Evolutionary conservation across 371 early-diverging fungal species (phyloP), one percentile per base, ranked within the genome.

Genomic region (Apophysomyces elegans): DNA sequence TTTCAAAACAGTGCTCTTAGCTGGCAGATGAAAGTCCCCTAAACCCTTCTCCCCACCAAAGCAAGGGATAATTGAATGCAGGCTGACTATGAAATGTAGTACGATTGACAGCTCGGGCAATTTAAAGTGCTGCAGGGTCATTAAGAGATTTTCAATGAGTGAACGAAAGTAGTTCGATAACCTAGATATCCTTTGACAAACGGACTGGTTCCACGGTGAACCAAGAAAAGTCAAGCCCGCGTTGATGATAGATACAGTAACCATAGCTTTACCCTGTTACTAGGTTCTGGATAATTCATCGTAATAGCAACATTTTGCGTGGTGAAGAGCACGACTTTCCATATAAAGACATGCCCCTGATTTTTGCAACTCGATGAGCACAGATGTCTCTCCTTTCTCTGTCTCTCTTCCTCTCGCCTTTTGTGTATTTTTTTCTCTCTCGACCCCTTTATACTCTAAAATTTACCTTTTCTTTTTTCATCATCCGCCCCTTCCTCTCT

Each of bases 311-410:
- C 46, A 35, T 37, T 18, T 8, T 21, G 21, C 21, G 54, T 50
- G 47, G 18, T 47, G 47, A 18, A 14, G 16, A n/a, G 16, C n/a
- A 47, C n/a, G 16, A 18, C n/a, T 50, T 50, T 26, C 54, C 11
- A 11, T 50, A 21, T 50, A 21, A 26, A 50, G 5, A 32, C 35
- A 70, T 61, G 12, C 56, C 41, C 26, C 57, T 35, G 58, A 38
- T 45, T 54, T 59, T 54, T 26, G 11, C 60, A 50, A 37, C 50
- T 65, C 60, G 60, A 58, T 65, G 47, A 50, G 58, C 58, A 18
- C 47, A 38, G 18, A 37, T 50, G 45, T 47, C 21, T 14, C 38
- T 50, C 54, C 54, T 57, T 59, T 59, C 36, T 58, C 56, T 39
- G 32, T 67, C 50, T 65, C 60, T 62, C 56, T 66, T 59, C 36